These are phyloP conservation scores for Lasiosphaeria miniovina DNA, from an alignment of 495 filamentous ascomycete species.

Conservation along the genomic window DNA sequence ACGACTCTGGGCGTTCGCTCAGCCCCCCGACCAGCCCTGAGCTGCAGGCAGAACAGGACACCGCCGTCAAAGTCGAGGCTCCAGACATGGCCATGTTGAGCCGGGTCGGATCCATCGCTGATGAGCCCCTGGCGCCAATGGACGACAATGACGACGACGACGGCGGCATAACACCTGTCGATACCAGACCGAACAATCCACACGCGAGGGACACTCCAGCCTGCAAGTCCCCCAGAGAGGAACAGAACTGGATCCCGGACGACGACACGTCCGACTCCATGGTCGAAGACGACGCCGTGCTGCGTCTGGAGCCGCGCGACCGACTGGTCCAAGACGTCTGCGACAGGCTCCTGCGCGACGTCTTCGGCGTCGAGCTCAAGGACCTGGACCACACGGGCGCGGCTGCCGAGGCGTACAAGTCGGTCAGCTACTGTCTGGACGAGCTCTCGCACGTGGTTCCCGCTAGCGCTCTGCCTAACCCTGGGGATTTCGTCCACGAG, in stretches of 20 bases:
- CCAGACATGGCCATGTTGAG: background rate
- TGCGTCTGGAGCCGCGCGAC: constrained; percentile 5
- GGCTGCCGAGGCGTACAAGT: constrained; percentile 16
- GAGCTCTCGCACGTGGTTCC: constrained; percentile 25
- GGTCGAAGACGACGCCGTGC: background rate
- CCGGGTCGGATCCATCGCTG: background rate
- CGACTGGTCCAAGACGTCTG: constrained; percentile 22
- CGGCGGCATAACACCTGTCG: background rate
- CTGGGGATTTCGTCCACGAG: constrained; percentile 8
- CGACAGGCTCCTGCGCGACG: constrained; percentile 22
- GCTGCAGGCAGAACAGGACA: background rate
- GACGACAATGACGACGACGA: background rate
- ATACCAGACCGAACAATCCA: constrained; percentile 1
- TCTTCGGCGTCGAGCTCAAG: constrained; percentile 24
- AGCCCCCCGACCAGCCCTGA: background rate
- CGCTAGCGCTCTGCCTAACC: constrained; percentile 5
- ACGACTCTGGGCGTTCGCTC: constrained; percentile 1
- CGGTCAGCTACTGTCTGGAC: constrained; percentile 25
- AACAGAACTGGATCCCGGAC: constrained; percentile 2
- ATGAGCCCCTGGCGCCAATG: background rate
- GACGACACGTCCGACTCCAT: background rate
- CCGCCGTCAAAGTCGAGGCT: background rate
- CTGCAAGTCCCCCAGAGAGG: no score
- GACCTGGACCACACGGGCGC: constrained; percentile 22
- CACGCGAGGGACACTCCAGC: no score